phyloP scores from a whole-genome alignment of 768 basidiomycete species.

The Tricholoma matsutake region DNA sequence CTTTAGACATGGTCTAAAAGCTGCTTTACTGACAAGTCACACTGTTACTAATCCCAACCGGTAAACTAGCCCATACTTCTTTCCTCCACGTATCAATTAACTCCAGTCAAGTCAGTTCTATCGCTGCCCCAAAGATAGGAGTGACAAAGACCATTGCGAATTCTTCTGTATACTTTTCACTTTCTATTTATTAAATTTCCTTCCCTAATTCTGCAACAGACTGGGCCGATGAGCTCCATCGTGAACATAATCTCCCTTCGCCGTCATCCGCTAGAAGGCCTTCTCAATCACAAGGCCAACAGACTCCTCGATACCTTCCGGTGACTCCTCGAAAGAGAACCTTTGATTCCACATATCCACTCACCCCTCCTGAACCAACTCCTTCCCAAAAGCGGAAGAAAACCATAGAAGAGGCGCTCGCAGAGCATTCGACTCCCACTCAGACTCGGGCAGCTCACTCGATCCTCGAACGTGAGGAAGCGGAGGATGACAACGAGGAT shows the following conservation, averaged over 20 bases:
- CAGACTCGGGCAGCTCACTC: neutral
- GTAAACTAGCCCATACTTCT: conserved; percentile 22
- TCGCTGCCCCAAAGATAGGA: conserved; percentile 27
- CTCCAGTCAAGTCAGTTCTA: conserved; percentile 31
- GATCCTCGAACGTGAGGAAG: neutral
- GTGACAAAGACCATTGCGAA: conserved; percentile 23
- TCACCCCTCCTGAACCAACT: conserved; percentile 3
- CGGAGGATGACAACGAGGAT: neutral
- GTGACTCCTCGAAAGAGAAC: conserved; percentile 12
- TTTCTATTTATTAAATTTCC: neutral
- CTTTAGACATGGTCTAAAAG: conserved; percentile 25
- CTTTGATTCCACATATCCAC: neutral
- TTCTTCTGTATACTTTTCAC: conserved; percentile 35
- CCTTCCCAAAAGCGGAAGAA: conserved; percentile 20
- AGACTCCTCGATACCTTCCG: neutral
- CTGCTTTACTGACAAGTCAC: conserved; percentile 24
- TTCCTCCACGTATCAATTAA: neutral
- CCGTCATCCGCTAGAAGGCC: neutral
- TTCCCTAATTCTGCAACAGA: conserved; percentile 3
- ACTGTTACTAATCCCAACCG: conserved; percentile 30
- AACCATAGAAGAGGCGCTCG: conserved; percentile 17
- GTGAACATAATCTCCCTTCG: neutral
- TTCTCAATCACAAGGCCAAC: neutral
- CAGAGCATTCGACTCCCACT: neutral
- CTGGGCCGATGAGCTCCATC: conserved; percentile 15